These are phyloP conservation scores for Zymoseptoria brevis DNA, from an alignment of 2,329 filamentous ascomycete species.

Conservation along the genomic window DNA sequence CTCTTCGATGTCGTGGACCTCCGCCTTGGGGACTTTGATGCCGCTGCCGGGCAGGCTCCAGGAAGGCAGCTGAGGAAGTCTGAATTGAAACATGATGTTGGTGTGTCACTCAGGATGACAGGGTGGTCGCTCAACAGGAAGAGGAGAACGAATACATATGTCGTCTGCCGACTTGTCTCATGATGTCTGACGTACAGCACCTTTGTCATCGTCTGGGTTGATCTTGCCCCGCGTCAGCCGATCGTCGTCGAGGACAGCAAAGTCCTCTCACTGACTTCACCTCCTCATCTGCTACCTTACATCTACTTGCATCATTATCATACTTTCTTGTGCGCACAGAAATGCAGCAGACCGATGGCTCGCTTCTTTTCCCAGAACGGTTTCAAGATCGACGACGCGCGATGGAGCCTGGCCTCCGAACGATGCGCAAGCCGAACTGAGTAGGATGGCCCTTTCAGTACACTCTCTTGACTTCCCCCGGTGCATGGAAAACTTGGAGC, in stretches of 20 bases:
- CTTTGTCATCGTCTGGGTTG: not conserved
- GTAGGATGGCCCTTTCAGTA: not conserved
- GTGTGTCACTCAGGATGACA: not conserved
- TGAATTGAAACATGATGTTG: constrained; percentile 23
- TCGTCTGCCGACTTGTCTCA: not conserved
- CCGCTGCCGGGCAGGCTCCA: constrained; percentile 16
- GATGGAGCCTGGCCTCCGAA: not conserved
- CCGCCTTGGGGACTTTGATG: constrained; percentile 55
- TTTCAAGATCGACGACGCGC: not conserved
- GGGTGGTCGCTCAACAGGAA: not conserved
- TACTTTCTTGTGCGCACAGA: not conserved
- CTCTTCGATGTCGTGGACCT: constrained; percentile 72
- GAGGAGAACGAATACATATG: not conserved
- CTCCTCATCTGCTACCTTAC: not conserved
- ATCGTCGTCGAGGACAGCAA: not conserved
- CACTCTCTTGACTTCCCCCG: no score
- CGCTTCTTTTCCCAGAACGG: not conserved
- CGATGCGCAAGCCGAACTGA: not conserved
- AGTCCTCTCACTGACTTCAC: not conserved
- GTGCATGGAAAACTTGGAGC: not conserved
- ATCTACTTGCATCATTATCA: not conserved
- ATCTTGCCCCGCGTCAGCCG: not conserved
- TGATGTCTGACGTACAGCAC: not conserved
- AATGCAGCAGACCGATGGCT: not conserved
- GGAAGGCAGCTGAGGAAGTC: constrained; percentile 22